Conservation (phyloP, 306 rosid species). For the Canavalia gladiata region DNA sequence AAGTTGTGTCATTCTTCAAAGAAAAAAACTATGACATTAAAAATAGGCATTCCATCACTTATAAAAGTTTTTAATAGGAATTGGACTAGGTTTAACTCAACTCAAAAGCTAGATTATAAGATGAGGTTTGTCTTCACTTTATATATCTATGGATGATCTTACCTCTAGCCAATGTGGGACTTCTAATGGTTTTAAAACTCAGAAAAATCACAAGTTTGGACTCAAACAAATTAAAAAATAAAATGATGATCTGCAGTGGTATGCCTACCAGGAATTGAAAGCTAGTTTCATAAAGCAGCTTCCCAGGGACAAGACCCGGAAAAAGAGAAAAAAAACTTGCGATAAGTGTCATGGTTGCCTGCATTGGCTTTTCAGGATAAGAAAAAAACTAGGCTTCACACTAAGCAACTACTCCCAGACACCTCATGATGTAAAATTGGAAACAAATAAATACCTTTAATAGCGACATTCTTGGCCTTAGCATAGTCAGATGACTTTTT, state of each 20-base stretch:
- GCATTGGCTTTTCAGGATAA: constrained; percentile 6
- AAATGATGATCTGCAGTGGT: constrained; percentile 6
- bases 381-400: neutral
- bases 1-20: constrained; percentile 8
- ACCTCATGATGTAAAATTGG: constrained; percentile 26
- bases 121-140: too few relatives aligned
- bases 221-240: neutral
- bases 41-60: constrained; percentile 9
- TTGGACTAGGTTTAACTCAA: too few relatives aligned
- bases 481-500: constrained; percentile 75
- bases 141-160: too few relatives aligned
- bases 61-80: neutral
- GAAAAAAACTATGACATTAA: neutral
- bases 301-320: neutral
- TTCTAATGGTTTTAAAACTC: constrained; percentile 3
- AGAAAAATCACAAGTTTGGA: constrained; percentile 33
- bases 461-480: constrained; percentile 72
- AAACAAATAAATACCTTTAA: constrained; percentile 57
- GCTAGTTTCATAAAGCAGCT: constrained; percentile 23
- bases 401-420: constrained; percentile 13
- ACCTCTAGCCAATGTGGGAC: too few relatives aligned
- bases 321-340: neutral
- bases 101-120: too few relatives aligned
- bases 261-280: neutral
- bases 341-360: neutral